Conservation (phyloP, 192 early-diverging fungal species). For the Borealophlyctis nickersoniae region DNA sequence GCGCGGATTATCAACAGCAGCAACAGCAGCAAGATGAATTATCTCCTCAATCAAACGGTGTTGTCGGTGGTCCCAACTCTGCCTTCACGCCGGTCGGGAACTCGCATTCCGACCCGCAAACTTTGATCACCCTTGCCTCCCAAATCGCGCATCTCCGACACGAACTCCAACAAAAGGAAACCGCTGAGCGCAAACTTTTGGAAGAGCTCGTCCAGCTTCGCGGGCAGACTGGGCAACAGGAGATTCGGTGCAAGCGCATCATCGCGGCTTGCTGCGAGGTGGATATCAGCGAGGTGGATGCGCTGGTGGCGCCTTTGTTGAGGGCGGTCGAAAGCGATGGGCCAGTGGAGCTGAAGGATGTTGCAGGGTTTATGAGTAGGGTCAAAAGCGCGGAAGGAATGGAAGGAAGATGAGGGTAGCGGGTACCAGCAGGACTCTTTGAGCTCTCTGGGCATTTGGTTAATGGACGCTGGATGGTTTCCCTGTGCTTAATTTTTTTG, state of each 20-base stretch:
- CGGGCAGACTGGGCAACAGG: conserved; percentile 57
- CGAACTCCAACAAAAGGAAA: conserved; percentile 24
- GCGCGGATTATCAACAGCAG: too few species aligned
- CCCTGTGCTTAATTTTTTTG: too few species aligned
- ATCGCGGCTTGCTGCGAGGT: conserved; percentile 85
- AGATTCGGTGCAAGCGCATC: conserved; percentile 76
- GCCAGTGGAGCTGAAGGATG: conserved; percentile 24
- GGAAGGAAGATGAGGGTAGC: not conserved
- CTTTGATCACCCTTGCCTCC: not conserved
- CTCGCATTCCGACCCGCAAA: not conserved
- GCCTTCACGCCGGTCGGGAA: not conserved
- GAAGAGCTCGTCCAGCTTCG: conserved; percentile 57
- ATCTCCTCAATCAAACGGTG: not conserved
- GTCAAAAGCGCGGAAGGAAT: conserved; percentile 21
- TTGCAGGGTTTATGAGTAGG: conserved; percentile 34
- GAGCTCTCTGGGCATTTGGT: too few species aligned
- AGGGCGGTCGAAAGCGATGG: conserved; percentile 74
- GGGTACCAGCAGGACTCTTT: too few species aligned
- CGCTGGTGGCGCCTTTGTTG: conserved; percentile 69
- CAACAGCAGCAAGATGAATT: not conserved
- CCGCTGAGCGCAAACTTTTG: conserved; percentile 34
- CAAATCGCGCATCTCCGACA: conserved; percentile 8
- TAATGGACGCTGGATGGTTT: too few species aligned
- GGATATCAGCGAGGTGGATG: conserved; percentile 71
- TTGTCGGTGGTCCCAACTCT: conserved; percentile 4